Conservation (phyloP, 164 flowering plant genomes). For the Buxus sempervirens region DNA sequence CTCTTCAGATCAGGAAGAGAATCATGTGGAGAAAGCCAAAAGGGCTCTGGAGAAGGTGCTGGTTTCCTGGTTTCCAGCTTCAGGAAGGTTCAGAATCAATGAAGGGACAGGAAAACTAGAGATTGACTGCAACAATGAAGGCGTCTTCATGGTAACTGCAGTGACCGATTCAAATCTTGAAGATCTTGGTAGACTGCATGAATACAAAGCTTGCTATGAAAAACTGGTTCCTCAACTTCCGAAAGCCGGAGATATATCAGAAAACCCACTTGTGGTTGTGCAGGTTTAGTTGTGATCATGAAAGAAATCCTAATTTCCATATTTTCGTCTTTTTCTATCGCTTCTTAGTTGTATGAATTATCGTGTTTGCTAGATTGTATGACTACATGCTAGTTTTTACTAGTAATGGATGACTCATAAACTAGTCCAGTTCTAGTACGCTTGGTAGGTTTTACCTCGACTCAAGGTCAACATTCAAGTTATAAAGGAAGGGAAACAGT, state of each 20-base stretch:
- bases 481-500: neutral
- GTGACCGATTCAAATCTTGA: conserved; percentile 22
- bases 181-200: conserved; percentile 24
- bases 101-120: conserved; percentile 24
- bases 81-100: conserved; percentile 26
- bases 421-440: neutral
- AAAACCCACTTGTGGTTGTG: conserved; percentile 23
- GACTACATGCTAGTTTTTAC: neutral
- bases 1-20: neutral
- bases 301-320: conserved; percentile 2
- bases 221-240: conserved; percentile 24
- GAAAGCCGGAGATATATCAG: conserved; percentile 10
- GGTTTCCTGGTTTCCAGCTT: conserved; percentile 29
- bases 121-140: conserved; percentile 28
- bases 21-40: conserved; percentile 16
- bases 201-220: conserved; percentile 25
- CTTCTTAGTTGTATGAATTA: neutral
- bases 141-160: conserved; percentile 18
- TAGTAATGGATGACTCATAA: neutral
- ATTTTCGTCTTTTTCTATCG: neutral
- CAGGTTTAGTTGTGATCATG: conserved; percentile 16
- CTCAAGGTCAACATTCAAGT: neutral
- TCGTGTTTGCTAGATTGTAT: neutral
- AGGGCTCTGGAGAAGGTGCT: conserved; percentile 20
- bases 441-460: neutral